Evolutionary conservation across 495 filamentous ascomycete genomes (phyloP).

Genomic region (Aspergillus biplanus): DNA sequence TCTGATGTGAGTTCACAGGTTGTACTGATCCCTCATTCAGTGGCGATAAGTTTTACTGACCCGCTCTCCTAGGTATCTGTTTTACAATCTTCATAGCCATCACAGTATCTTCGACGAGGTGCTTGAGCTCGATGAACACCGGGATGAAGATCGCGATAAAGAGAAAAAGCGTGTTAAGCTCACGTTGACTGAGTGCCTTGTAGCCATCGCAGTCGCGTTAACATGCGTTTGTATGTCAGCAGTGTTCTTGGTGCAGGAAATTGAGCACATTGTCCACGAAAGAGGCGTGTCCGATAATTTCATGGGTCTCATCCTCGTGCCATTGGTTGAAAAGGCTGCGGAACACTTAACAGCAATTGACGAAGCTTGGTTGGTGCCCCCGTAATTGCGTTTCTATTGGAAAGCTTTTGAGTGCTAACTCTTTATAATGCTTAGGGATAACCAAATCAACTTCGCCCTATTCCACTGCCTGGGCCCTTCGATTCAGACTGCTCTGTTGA

Average conservation of each 20-base stretch:
- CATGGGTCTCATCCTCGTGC: slow-evolving; percentile 72
- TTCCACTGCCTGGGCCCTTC: slow-evolving; percentile 86
- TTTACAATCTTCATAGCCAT: slow-evolving; percentile 83
- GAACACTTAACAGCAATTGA: slow-evolving; percentile 91
- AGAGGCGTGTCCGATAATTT: slow-evolving; percentile 74
- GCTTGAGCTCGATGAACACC: slow-evolving; percentile 70
- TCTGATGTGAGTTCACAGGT: slow-evolving; percentile 43
- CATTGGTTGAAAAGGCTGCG: slow-evolving; percentile 87
- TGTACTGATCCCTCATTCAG: neutral
- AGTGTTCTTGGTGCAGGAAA: slow-evolving; percentile 79
- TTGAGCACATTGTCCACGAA: slow-evolving; percentile 69
- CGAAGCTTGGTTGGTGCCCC: slow-evolving; percentile 73
- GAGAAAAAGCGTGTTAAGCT: slow-evolving; percentile 70
- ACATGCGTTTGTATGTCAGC: slow-evolving; percentile 79
- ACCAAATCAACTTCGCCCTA: slow-evolving; percentile 79
- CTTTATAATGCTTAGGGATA: slow-evolving; percentile 34
- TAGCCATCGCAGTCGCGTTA: slow-evolving; percentile 70
- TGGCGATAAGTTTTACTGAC: slow-evolving; percentile 20
- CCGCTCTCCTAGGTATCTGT: slow-evolving; percentile 60
- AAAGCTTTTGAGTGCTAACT: neutral
- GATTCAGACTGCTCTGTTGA: slow-evolving; percentile 89
- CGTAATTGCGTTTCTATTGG: neutral
- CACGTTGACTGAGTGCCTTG: slow-evolving; percentile 72
- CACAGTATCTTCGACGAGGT: slow-evolving; percentile 76
- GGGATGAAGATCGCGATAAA: slow-evolving; percentile 68